Evolutionary conservation across 805 yeast genomes (phyloP).

Genomic region (Lachancea fermentati): DNA sequence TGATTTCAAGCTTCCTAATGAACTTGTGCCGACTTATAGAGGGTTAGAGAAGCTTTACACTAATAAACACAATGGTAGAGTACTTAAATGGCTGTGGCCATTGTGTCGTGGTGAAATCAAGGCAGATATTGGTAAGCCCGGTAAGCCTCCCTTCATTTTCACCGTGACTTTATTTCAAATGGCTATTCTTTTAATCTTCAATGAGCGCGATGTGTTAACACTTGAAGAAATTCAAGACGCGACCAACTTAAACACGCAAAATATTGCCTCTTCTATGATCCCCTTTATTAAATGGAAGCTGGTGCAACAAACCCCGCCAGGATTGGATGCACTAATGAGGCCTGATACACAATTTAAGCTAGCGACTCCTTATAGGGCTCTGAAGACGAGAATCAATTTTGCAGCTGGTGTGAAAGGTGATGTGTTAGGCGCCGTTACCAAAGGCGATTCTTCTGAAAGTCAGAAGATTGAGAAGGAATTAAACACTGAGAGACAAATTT

Average conservation of each 20-base stretch:
- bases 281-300: constrained; percentile 79
- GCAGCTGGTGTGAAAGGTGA: constrained; percentile 47
- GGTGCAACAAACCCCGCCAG: constrained; percentile 59
- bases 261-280: constrained; percentile 67
- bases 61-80: constrained; percentile 76
- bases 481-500: constrained; percentile 78
- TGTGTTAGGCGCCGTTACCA: constrained; percentile 40
- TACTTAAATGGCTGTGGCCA: constrained; percentile 94
- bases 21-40: constrained; percentile 57
- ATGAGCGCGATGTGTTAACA: constrained; percentile 45
- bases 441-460: constrained; percentile 47
- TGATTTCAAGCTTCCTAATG: constrained; percentile 59
- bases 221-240: constrained; percentile 55
- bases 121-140: constrained; percentile 76
- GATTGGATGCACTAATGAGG: constrained; percentile 45
- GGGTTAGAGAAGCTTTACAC: constrained; percentile 65
- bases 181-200: constrained; percentile 80
- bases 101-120: constrained; percentile 87
- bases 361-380: constrained; percentile 77
- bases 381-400: constrained; percentile 80
- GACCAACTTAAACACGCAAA: constrained; percentile 61
- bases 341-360: constrained; percentile 60
- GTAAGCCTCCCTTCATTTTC: constrained; percentile 74
- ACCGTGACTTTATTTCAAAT: constrained; percentile 82
- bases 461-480: constrained; percentile 76